These are phyloP conservation scores for Austroboletus niveus DNA, from an alignment of 1,284 basidiomycete genomes.

Conservation along the genomic window DNA sequence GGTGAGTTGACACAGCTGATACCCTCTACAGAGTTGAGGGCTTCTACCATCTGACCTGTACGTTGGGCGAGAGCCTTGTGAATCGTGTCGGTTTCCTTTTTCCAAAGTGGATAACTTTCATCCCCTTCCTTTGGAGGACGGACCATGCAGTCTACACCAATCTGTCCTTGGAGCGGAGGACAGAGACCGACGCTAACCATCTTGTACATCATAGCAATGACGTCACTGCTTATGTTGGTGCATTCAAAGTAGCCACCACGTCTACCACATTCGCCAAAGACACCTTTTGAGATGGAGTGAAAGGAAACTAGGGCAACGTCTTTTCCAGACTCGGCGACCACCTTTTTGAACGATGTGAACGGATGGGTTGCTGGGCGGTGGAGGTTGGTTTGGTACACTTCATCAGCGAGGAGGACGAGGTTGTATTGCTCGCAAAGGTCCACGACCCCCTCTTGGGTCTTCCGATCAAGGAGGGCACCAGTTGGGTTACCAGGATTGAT, in stretches of 20 bases:
- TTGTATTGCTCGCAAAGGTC: slow-evolving; percentile 79
- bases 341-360: slow-evolving; percentile 92
- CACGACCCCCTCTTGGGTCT: slow-evolving; percentile 74
- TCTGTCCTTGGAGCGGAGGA: slow-evolving; percentile 85
- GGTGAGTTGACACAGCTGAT: slow-evolving; percentile 86
- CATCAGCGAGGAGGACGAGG: slow-evolving; percentile 91
- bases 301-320: slow-evolving; percentile 84
- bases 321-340: slow-evolving; percentile 62
- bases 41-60: slow-evolving; percentile 69
- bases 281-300: slow-evolving; percentile 95
- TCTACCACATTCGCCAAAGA: slow-evolving; percentile 90
- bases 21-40: slow-evolving; percentile 77
- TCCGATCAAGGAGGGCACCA: slow-evolving; percentile 73
- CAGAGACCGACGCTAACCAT: slow-evolving; percentile 90
- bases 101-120: slow-evolving; percentile 75
- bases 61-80: slow-evolving; percentile 73
- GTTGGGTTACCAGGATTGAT: slow-evolving; percentile 98
- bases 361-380: slow-evolving; percentile 66
- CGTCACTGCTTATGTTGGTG: slow-evolving; percentile 73
- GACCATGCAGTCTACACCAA: slow-evolving; percentile 90
- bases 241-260: slow-evolving; percentile 94
- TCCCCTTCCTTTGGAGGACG: slow-evolving; percentile 78
- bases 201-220: slow-evolving; percentile 89
- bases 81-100: slow-evolving; percentile 78
- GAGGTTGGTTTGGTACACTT: slow-evolving; percentile 93